phyloP scores from a whole-genome alignment of 2,329 filamentous ascomycete species.

The Penicillium sp. region DNA sequence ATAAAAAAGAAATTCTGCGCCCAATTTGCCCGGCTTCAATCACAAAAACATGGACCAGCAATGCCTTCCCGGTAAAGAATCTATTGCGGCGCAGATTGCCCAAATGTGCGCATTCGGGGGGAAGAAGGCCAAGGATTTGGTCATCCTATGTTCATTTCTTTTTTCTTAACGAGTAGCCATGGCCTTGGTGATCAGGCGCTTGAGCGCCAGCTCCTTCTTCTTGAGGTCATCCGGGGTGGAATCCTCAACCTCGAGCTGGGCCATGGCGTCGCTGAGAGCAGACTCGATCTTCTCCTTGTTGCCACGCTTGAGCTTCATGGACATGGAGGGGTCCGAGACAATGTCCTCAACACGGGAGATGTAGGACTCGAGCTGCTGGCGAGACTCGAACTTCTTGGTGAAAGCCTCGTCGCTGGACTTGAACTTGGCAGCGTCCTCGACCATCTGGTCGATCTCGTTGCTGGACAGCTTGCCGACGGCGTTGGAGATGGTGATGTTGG shows the following conservation, averaged over 20 bases:
- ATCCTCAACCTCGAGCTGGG: slow-evolving; percentile 91
- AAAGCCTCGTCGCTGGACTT: slow-evolving; percentile 97
- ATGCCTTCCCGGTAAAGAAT: no score
- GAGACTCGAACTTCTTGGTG: slow-evolving; percentile 98
- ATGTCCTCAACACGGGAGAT: slow-evolving; percentile 99
- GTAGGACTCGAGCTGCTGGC: slow-evolving; percentile 99
- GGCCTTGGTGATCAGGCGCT: slow-evolving; percentile 97
- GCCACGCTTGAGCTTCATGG: slow-evolving; percentile 95
- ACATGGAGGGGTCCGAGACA: slow-evolving; percentile 90
- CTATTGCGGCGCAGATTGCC: slow-evolving; percentile 13
- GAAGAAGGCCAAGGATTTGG: slow-evolving; percentile 6
- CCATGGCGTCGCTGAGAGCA: slow-evolving; percentile 95
- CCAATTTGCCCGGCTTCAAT: slow-evolving; percentile 25
- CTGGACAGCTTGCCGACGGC: slow-evolving; percentile 97
- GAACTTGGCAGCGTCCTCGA: slow-evolving; percentile 96
- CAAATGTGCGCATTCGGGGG: no score
- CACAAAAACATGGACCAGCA: slow-evolving; percentile 24
- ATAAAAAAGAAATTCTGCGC: slow-evolving; percentile 21
- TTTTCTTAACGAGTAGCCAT: slow-evolving; percentile 83
- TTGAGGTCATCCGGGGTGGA: slow-evolving; percentile 87
- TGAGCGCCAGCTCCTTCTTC: slow-evolving; percentile 99
- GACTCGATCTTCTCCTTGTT: slow-evolving; percentile 99
- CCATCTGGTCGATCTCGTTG: slow-evolving; percentile 95
- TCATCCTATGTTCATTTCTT: slow-evolving; percentile 25
- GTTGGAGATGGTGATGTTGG: slow-evolving; percentile 99